Conservation (phyloP, 164 flowering plant species). For the Aristolochia californica region DNA sequence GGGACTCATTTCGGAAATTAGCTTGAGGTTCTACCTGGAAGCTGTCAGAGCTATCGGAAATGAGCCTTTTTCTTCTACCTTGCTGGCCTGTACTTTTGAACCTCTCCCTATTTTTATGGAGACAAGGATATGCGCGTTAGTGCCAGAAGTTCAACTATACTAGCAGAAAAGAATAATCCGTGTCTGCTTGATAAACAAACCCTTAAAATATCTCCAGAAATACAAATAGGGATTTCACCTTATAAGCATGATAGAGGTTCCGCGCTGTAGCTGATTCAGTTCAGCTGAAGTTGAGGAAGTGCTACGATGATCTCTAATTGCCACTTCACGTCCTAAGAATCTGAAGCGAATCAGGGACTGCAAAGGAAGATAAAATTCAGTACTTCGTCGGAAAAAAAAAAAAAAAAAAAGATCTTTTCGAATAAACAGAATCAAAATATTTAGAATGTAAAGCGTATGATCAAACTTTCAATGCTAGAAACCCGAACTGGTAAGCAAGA, state of each 20-base stretch:
- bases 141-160: too few relatives aligned
- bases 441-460: too few relatives aligned
- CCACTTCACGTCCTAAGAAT: slow-evolving; percentile 31
- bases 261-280: slow-evolving; percentile 14
- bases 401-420: not conserved
- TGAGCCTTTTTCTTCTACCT: slow-evolving; percentile 2
- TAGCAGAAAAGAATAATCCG: not conserved
- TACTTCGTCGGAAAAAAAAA: not conserved
- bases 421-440: too few relatives aligned
- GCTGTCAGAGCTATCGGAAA: slow-evolving; percentile 10
- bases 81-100: slow-evolving; percentile 20
- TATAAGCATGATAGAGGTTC: slow-evolving; percentile 22
- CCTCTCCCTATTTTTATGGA: slow-evolving; percentile 36
- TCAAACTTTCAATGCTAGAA: too few relatives aligned
- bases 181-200: not conserved
- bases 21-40: slow-evolving; percentile 1
- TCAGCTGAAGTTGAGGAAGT: slow-evolving; percentile 17
- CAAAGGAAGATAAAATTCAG: slow-evolving; percentile 1
- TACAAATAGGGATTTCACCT: slow-evolving; percentile 20
- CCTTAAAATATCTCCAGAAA: too few relatives aligned
- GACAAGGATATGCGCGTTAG: not conserved
- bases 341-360: slow-evolving; percentile 61
- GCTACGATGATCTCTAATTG: slow-evolving; percentile 21
- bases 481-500: too few relatives aligned
- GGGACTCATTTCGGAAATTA: slow-evolving; percentile 3